Percentiles rank a stretch among this genome's conserved stretches.
Evolutionary conservation across 2,329 filamentous ascomycete species (phyloP).

Genomic region (Neofusicoccum kwambonambiense): DNA sequence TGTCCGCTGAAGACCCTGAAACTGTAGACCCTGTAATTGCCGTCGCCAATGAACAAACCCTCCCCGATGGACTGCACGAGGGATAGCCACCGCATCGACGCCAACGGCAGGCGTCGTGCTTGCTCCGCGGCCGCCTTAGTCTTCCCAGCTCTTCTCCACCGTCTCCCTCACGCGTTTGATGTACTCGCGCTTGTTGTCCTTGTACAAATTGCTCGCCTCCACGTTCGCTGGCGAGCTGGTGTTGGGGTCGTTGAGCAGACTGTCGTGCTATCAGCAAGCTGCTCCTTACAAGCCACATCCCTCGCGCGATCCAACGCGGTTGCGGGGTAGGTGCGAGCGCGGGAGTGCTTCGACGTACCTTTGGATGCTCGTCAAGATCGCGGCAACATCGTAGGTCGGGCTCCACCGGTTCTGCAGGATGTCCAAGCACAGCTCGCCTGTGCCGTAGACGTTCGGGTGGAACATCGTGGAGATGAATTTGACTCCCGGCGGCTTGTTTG

Average conservation of each 20-base stretch:
- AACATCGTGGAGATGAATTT: constrained; percentile 99
- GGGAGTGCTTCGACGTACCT: constrained; percentile 57
- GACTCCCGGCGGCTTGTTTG: constrained; percentile 95
- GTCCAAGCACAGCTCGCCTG: constrained; percentile 92
- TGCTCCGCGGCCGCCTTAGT: constrained; percentile 49
- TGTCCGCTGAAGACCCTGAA: constrained; percentile 12
- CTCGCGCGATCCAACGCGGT: neutral
- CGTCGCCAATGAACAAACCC: neutral
- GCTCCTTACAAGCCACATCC: neutral
- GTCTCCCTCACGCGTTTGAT: constrained; percentile 93
- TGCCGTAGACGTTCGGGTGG: constrained; percentile 97
- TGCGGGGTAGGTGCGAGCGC: neutral
- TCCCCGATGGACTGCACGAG: neutral
- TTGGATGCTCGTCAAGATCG: constrained; percentile 95
- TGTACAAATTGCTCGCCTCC: constrained; percentile 96
- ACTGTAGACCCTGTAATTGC: neutral
- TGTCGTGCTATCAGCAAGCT: constrained; percentile 39
- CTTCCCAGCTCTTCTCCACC: constrained; percentile 99
- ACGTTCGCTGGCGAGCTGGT: constrained; percentile 98
- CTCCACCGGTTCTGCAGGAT: constrained; percentile 98
- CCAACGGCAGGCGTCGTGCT: too few relatives aligned
- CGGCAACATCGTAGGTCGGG: constrained; percentile 96
- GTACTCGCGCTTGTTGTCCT: constrained; percentile 96
- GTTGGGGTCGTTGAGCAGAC: constrained; percentile 95
- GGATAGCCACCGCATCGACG: too few relatives aligned